Evolutionary conservation across 2,329 filamentous ascomycete genomes (phyloP).

Genomic region (Diplodia sapinea): DNA sequence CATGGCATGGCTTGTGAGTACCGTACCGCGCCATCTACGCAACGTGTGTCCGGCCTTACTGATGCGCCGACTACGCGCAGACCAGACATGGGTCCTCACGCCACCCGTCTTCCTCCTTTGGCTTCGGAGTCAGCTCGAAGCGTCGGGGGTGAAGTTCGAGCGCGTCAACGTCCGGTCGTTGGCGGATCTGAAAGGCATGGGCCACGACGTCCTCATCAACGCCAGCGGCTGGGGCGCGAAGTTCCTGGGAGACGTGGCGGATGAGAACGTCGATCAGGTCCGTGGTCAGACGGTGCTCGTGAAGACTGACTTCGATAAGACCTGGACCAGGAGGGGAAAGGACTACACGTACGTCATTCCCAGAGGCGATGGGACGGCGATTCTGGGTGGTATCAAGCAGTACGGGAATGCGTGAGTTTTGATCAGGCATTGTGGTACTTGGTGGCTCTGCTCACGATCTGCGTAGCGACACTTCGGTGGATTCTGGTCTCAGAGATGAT

Average conservation of each 20-base stretch:
- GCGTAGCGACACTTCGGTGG: constrained; percentile 19
- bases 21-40: not conserved
- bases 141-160: constrained; percentile 36
- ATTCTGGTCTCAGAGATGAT: constrained; percentile 30
- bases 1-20: not conserved
- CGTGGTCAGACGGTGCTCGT: constrained; percentile 38
- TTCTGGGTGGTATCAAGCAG: constrained; percentile 38
- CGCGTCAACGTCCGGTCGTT: constrained; percentile 34
- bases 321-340: constrained; percentile 36
- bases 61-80: not conserved
- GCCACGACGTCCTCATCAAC: constrained; percentile 40
- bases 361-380: constrained; percentile 36
- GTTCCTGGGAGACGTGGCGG: constrained; percentile 35
- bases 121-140: constrained; percentile 35
- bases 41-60: not conserved
- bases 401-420: constrained; percentile 29
- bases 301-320: constrained; percentile 36
- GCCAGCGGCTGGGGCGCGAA: constrained; percentile 36
- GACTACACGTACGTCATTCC: constrained; percentile 39
- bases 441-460: not conserved
- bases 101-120: constrained; percentile 39
- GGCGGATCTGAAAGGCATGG: constrained; percentile 35
- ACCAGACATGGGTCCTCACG: constrained; percentile 32
- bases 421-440: too few relatives aligned
- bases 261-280: constrained; percentile 35